Percentiles rank a stretch among this genome's conserved stretches.
phyloP scores from a whole-genome alignment of 2,329 filamentous ascomycete species.

The Fusarium algeriense region DNA sequence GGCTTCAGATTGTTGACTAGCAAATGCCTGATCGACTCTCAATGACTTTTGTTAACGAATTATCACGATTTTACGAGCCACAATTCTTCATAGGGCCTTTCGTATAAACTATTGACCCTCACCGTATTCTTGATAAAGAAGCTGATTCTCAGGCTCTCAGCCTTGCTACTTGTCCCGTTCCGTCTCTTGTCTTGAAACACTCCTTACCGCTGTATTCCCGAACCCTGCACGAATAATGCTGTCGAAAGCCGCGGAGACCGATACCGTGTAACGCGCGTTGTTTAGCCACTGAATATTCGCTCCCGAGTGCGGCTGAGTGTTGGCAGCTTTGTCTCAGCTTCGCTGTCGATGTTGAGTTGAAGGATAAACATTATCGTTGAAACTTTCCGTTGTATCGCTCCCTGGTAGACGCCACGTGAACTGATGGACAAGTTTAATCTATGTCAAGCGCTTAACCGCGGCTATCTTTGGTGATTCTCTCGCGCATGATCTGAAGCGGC shows the following conservation, averaged over 20 bases:
- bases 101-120: neutral
- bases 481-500: neutral
- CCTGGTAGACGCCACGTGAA: neutral
- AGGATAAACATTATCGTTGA: neutral
- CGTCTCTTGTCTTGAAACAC: neutral
- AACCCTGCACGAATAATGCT: neutral
- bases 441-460: neutral
- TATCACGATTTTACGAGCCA: neutral
- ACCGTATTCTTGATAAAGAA: constrained; percentile 6
- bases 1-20: neutral
- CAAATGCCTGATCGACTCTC: neutral
- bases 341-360: neutral
- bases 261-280: neutral
- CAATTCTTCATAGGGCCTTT: neutral
- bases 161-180: neutral
- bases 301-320: neutral
- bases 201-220: neutral
- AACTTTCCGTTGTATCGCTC: neutral
- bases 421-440: no score
- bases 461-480: neutral
- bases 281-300: neutral
- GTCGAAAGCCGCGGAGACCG: neutral
- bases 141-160: neutral
- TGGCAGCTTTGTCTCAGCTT: neutral
- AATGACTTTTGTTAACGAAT: neutral